phyloP scores from a whole-genome alignment of 225 moss, liverwort and hornwort genomes.

The Physcomitrellopsis africana region DNA sequence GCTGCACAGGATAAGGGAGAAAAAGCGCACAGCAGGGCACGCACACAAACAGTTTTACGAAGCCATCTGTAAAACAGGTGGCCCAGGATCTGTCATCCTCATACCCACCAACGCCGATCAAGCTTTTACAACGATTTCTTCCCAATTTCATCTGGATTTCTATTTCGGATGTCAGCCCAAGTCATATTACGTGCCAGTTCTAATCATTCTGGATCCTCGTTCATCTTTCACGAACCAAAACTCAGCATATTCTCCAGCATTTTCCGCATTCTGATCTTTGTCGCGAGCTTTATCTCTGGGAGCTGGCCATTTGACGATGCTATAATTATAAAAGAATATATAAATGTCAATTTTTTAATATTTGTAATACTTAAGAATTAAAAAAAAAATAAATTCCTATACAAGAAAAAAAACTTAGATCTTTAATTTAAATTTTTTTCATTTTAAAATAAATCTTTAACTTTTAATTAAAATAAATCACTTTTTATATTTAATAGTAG shows the following conservation, averaged over 20 bases:
- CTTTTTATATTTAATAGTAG: too few species aligned
- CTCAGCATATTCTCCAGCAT: neutral
- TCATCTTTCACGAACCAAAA: neutral
- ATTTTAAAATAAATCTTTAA: too few species aligned
- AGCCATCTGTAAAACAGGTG: conserved; percentile 22
- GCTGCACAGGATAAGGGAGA: neutral
- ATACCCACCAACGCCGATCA: neutral
- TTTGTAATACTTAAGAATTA: too few species aligned
- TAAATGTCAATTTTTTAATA: too few species aligned
- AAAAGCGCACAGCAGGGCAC: neutral
- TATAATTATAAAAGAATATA: too few species aligned
- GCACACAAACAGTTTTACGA: neutral
- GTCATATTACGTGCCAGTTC: neutral
- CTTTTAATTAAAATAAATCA: too few species aligned
- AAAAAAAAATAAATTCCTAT: too few species aligned
- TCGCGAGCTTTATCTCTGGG: neutral
- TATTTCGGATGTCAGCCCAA: neutral
- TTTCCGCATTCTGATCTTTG: neutral
- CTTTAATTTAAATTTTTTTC: too few species aligned
- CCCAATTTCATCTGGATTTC: neutral
- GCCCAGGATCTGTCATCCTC: conserved; percentile 16
- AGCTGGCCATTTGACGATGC: neutral
- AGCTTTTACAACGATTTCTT: neutral
- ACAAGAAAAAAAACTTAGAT: too few species aligned
- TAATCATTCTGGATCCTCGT: neutral